Base-by-base conservation (phyloP, 768 basidiomycete genomes). In the Pleurotus tuoliensis region DNA sequence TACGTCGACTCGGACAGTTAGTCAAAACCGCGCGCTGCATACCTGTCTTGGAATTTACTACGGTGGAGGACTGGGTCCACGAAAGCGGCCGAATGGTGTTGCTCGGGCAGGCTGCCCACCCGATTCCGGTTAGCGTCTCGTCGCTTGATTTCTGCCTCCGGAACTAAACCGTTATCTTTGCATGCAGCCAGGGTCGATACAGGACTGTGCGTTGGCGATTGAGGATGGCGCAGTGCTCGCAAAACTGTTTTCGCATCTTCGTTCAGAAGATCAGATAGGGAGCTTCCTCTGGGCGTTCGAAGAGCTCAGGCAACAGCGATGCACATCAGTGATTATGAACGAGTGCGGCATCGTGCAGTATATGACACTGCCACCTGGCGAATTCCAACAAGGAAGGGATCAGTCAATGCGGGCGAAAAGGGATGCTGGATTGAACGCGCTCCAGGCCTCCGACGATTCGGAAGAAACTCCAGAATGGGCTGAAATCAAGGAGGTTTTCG, bases 221-320 rank as follows among this genome's bases (percentile, higher is more conserved):
- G 86, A 87, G 67, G 86, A 86, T 59, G 82, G 80, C 1, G 82
- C 81, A 9, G 77, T 83, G 20, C 71, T 87, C 18, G 85, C 78
- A 5, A 78, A 77, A 56, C 73, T 87, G 5, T 86, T 87, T 70
- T 79, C 81, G 3, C 82, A 81, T 59, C 69, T 86, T 6, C 69
- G 67, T 24, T 64, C 65, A 5, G 61, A 68, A 41, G 76, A 80
- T n/a, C 84, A 86, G 59, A 79, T 86, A 59, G 62, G 67, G 0
- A 68, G 67, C 3, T 77, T 86, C 63, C 71, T 85, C 24, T 66
- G 71, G 52, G 84, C 83, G 2, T 80, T 81, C 60, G 76, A 84
- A 62, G 80, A 84, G 47, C 71, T 86, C 15, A 78, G 84, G 2
- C 72, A 78, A 48, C 69, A 66, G 6, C 79, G 82, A 5, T 79